Percentiles rank a stretch among this genome's conserved stretches.
Conservation (phyloP, 176 grass and related monocot genomes). For the Zoysia japonica region DNA sequence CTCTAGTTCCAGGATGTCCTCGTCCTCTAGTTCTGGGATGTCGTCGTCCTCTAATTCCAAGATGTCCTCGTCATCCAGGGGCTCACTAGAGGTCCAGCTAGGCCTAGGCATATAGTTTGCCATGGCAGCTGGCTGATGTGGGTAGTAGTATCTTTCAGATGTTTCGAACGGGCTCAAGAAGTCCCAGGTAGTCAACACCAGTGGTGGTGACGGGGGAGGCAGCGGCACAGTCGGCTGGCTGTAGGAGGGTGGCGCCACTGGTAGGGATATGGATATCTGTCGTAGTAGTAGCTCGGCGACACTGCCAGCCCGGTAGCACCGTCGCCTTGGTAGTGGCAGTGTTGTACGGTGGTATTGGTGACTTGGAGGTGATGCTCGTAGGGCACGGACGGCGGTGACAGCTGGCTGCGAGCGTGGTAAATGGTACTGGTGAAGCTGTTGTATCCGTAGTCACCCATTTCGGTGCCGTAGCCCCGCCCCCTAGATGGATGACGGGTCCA, state of each 20-base stretch:
- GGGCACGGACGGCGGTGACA: slow-evolving; percentile 34
- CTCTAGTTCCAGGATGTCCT: slow-evolving; percentile 52
- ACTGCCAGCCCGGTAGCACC: background rate
- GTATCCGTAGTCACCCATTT: background rate
- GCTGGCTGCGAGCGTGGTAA: slow-evolving; percentile 29
- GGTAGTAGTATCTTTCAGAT: slow-evolving; percentile 52
- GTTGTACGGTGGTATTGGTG: slow-evolving; percentile 27
- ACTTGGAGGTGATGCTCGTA: slow-evolving; percentile 34
- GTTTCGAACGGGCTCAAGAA: slow-evolving; percentile 71
- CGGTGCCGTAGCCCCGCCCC: no score
- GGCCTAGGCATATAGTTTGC: background rate
- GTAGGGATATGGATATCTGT: slow-evolving; percentile 32
- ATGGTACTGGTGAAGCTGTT: background rate
- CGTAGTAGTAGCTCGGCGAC: background rate
- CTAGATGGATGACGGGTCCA: no score
- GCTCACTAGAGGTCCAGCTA: slow-evolving; percentile 30
- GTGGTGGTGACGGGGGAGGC: slow-evolving; percentile 56
- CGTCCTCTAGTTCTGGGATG: slow-evolving; percentile 55
- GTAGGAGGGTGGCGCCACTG: slow-evolving; percentile 19
- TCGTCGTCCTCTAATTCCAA: background rate
- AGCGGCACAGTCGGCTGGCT: background rate
- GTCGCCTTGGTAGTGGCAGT: slow-evolving; percentile 20
- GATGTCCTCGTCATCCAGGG: background rate
- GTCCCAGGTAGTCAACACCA: slow-evolving; percentile 54
- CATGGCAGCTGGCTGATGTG: background rate